Base-by-base conservation (phyloP, 75 land plant species). In the Ceratopteris richardii region DNA sequence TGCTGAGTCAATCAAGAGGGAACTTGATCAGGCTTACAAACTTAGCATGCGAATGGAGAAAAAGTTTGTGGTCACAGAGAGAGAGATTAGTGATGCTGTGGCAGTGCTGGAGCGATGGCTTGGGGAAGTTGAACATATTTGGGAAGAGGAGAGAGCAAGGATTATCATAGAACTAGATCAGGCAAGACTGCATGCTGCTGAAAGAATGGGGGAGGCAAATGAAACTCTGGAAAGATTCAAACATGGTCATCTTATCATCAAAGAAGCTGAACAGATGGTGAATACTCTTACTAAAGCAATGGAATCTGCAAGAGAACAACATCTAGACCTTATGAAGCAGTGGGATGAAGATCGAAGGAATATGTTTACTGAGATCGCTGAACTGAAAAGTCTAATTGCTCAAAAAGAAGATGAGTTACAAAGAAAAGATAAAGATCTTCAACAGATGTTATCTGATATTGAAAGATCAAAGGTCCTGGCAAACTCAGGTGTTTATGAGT, bases 221-320 rank as follows among this genome's bases (percentile, higher is more conserved):
- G 36, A 50, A 50, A 19, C 80, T 33, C 48, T 85, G 42, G 30
- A 54, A 33, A 79, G 70, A 53, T 71, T 82, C 72, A 75, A 88
- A 51, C 85, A 84, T 52, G 77, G 70, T 9, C 91, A 95, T 68
- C 79, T 73, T 24, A 82, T 82, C 21, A 76, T 95, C 44, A 56
- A 41, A 44, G 92, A 95, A 51, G 99, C 97, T 41, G 86, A 95
- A 62, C 44, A 65, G 11, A 77, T 78, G 74, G 82, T 95, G 12
- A 90, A 84, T 70, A 73, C 75, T 18, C 61, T 95, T 17, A 59
- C 92, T 58, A 74, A 71, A 67, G 87, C 90, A 33, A 89, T 83
- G 56, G 98, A 86, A 61, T 57, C 54, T 37, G 77, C 86, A 65
- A 89, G 82, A 63, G 51, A 12, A 61, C 81, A 84, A 13, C 72